A percentile compares a stretch with the other conserved stretches of the same genome.
These are phyloP conservation scores for Saccharomycopsis sp. DNA, from an alignment of 805 yeast genomes.

Conservation along the genomic window DNA sequence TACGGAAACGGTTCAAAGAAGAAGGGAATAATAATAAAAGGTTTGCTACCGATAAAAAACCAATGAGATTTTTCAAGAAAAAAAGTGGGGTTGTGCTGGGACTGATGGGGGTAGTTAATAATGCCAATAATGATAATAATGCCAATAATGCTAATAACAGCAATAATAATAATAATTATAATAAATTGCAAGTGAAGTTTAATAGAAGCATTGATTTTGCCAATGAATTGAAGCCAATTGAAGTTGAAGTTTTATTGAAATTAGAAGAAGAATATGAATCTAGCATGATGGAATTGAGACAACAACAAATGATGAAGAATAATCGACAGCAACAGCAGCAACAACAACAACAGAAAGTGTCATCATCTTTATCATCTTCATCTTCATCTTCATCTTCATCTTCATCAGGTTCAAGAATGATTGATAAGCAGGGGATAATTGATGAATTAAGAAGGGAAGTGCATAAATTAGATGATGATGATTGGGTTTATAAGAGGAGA, in stretches of 20 bases:
- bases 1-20: not conserved
- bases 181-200: conserved; percentile 6
- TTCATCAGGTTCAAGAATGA: no score
- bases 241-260: conserved; percentile 12
- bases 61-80: not conserved
- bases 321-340: no score
- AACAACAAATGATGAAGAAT: no score
- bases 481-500: no score
- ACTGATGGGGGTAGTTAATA: not conserved
- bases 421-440: no score
- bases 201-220: conserved; percentile 12
- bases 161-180: not conserved
- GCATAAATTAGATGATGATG: not conserved
- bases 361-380: no score
- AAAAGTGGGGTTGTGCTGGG: no score
- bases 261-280: conserved; percentile 7
- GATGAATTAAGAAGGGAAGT: not conserved
- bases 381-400: no score
- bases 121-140: not conserved
- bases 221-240: conserved; percentile 3
- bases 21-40: not conserved
- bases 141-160: not conserved
- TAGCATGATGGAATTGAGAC: not conserved
- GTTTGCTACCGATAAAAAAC: not conserved
- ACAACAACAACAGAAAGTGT: no score